These are phyloP conservation scores for Rhizopus microsporus DNA, from an alignment of 371 early-diverging fungal species.

Conservation along the genomic window DNA sequence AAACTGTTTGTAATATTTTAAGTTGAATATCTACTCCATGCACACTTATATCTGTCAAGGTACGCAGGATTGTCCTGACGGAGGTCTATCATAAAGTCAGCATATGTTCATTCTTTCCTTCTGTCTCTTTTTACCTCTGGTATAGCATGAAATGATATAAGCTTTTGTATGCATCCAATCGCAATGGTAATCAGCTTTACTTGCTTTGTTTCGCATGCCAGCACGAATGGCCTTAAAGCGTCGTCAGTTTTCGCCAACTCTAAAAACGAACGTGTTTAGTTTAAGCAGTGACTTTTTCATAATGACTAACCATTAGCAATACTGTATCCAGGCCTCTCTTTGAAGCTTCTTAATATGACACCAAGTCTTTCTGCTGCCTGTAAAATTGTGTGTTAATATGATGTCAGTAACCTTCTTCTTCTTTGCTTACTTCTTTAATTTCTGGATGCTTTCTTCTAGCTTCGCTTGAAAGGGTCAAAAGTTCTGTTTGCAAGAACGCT, in stretches of 20 bases:
- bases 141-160: conserved; percentile 85
- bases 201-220: conserved; percentile 90
- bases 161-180: conserved; percentile 84
- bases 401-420: background rate
- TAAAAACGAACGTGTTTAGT: conserved; percentile 11
- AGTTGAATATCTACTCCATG: conserved; percentile 89
- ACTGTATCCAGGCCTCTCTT: conserved; percentile 58
- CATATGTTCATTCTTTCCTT: background rate
- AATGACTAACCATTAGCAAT: conserved; percentile 50
- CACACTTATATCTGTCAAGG: conserved; percentile 71
- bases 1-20: conserved; percentile 88
- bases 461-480: conserved; percentile 86
- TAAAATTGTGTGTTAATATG: background rate
- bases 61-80: conserved; percentile 67
- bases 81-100: conserved; percentile 50
- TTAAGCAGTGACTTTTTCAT: background rate
- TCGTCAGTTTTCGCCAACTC: conserved; percentile 86
- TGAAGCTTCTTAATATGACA: conserved; percentile 60
- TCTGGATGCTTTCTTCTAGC: conserved; percentile 90
- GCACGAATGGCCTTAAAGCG: conserved; percentile 82
- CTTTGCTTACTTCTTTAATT: conserved; percentile 84
- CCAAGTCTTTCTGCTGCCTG: conserved; percentile 65
- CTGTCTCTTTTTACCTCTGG: conserved; percentile 61
- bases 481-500: conserved; percentile 81
- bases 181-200: conserved; percentile 84